Evolutionary conservation across 1,139 yeast genomes (phyloP).

Genomic region (Hyphopichia fennica): DNA sequence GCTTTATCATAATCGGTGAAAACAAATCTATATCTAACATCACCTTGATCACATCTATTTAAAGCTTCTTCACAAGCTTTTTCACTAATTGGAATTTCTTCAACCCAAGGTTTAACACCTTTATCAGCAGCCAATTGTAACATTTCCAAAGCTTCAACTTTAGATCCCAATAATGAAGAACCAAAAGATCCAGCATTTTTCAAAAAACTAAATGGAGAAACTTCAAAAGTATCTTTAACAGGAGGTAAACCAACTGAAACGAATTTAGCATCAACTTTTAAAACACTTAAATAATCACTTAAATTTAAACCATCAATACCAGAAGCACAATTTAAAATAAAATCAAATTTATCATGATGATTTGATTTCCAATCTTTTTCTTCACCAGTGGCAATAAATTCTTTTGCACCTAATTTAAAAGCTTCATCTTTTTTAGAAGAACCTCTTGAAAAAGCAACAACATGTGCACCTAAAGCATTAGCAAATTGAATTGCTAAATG

Average conservation of each 20-base stretch:
- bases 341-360: conserved; percentile 39
- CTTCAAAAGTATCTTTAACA: conserved; percentile 21
- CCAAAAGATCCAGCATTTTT: conserved; percentile 30
- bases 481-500: conserved; percentile 45
- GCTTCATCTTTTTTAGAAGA: conserved; percentile 38
- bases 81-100: conserved; percentile 39
- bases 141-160: conserved; percentile 37
- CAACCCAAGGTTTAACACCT: conserved; percentile 42
- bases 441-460: conserved; percentile 39
- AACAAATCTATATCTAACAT: conserved; percentile 65
- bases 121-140: conserved; percentile 41
- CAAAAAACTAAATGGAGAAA: conserved; percentile 29
- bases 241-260: conserved; percentile 58
- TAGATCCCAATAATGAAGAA: conserved; percentile 37
- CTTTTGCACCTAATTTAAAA: conserved; percentile 35
- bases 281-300: conserved; percentile 27
- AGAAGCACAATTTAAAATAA: conserved; percentile 50
- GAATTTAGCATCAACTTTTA: conserved; percentile 47
- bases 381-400: conserved; percentile 40
- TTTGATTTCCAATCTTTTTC: conserved; percentile 32
- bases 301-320: conserved; percentile 37
- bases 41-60: conserved; percentile 40
- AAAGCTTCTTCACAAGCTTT: conserved; percentile 28
- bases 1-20: conserved; percentile 55
- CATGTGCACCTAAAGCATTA: conserved; percentile 42